phyloP scores from a whole-genome alignment of 2,329 filamentous ascomycete species.

The Fusarium camptoceras region DNA sequence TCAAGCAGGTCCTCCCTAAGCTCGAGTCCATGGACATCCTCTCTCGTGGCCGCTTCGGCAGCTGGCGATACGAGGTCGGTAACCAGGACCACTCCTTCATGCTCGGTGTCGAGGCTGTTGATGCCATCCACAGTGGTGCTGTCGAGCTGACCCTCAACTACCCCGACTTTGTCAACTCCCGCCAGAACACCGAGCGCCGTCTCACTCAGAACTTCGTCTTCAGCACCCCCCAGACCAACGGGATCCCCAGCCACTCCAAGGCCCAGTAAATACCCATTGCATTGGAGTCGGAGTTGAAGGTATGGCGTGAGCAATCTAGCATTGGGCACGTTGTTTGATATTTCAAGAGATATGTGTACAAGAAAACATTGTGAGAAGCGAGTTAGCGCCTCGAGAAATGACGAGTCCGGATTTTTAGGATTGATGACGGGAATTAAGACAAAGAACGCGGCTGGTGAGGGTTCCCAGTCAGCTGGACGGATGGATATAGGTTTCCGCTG shows the following conservation, averaged over 20 bases:
- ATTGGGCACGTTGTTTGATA: slow-evolving; percentile 40
- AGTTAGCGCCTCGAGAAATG: slow-evolving; percentile 38
- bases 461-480: slow-evolving; percentile 38
- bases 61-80: slow-evolving; percentile 96
- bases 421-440: slow-evolving; percentile 41
- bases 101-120: slow-evolving; percentile 92
- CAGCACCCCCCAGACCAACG: slow-evolving; percentile 52
- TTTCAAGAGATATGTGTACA: slow-evolving; percentile 42
- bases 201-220: slow-evolving; percentile 60
- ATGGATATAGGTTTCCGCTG: slow-evolving; percentile 37
- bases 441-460: slow-evolving; percentile 36
- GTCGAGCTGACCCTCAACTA: slow-evolving; percentile 96
- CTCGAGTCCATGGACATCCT: slow-evolving; percentile 92
- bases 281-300: slow-evolving; percentile 38
- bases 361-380: slow-evolving; percentile 39
- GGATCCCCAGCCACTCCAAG: slow-evolving; percentile 55
- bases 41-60: slow-evolving; percentile 96
- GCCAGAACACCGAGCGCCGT: slow-evolving; percentile 67
- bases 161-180: slow-evolving; percentile 91
- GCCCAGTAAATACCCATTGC: slow-evolving; percentile 47
- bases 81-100: slow-evolving; percentile 99
- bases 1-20: slow-evolving; percentile 92
- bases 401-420: slow-evolving; percentile 43
- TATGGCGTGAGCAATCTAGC: slow-evolving; percentile 29
- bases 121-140: slow-evolving; percentile 88